A percentile compares a stretch with the other conserved stretches of the same genome.
Evolutionary conservation across 371 early-diverging fungal species (phyloP).

Genomic region (Apophysomyces ossiformis): DNA sequence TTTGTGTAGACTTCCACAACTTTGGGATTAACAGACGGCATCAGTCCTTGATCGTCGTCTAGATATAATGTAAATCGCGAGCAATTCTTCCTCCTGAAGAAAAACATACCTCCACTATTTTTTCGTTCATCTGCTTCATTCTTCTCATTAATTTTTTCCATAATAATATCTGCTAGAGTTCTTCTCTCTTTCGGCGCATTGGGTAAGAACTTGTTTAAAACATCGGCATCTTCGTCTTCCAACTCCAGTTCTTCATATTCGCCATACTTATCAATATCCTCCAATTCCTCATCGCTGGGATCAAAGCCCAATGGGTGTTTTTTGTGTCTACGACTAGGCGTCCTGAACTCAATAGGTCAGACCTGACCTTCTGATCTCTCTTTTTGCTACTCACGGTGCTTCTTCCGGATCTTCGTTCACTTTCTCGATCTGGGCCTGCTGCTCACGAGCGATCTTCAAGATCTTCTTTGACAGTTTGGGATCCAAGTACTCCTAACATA

Average conservation of each 20-base stretch:
- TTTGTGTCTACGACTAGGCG: conserved; percentile 16
- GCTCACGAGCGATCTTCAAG: conserved; percentile 84
- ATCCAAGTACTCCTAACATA: conserved; percentile 75
- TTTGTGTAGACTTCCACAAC: conserved; percentile 95
- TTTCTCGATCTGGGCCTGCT: conserved; percentile 87
- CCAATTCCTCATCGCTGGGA: conserved; percentile 56
- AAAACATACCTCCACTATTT: conserved; percentile 25
- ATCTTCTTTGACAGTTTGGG: conserved; percentile 90
- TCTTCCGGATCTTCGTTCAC: conserved; percentile 34
- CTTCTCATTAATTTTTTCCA: conserved; percentile 88
- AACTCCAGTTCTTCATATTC: conserved; percentile 66
- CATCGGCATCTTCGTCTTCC: conserved; percentile 75
- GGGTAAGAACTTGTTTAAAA: conserved; percentile 89
- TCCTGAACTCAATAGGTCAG: background rate
- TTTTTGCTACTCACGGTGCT: conserved; percentile 27
- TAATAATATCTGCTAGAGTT: conserved; percentile 93
- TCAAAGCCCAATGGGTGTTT: conserved; percentile 46
- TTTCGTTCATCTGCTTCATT: conserved; percentile 52
- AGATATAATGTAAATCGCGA: conserved; percentile 17
- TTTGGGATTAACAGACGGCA: conserved; percentile 80
- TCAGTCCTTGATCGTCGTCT: conserved; percentile 43
- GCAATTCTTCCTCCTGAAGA: conserved; percentile 28
- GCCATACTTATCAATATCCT: conserved; percentile 61
- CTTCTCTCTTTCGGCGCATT: conserved; percentile 80
- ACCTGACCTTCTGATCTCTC: conserved; percentile 25